Conservation (phyloP, 2,329 filamentous ascomycete genomes). For the Celoporthe dispersa region DNA sequence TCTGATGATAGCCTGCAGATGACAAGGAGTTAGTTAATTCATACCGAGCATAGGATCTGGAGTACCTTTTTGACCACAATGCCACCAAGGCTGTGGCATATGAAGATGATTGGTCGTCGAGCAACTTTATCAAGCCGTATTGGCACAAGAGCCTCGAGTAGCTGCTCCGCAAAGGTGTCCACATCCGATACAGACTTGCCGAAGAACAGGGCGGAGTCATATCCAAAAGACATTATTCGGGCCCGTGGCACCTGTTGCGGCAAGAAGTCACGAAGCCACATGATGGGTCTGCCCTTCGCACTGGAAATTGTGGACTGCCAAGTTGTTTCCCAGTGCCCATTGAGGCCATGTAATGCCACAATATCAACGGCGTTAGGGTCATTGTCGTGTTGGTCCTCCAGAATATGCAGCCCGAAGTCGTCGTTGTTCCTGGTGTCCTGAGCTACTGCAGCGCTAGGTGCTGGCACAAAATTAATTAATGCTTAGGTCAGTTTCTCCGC, state of each 20-base stretch:
- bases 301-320: conserved; percentile 11
- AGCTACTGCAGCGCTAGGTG: not conserved
- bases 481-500: not conserved
- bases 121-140: conserved; percentile 25
- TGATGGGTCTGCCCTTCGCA: conserved; percentile 8
- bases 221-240: conserved; percentile 21
- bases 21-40: not conserved
- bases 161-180: conserved; percentile 17
- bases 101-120: conserved; percentile 35
- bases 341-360: conserved; percentile 19
- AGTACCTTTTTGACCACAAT: conserved; percentile 37
- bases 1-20: conserved; percentile 14
- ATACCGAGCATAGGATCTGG: conserved; percentile 13
- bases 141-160: conserved; percentile 15
- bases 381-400: conserved; percentile 17
- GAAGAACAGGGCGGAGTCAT: conserved; percentile 31
- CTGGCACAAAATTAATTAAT: not conserved
- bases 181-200: conserved; percentile 15
- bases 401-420: conserved; percentile 4
- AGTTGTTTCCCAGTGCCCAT: conserved; percentile 21
- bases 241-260: conserved; percentile 31
- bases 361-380: conserved; percentile 20
- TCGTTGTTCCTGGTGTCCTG: not conserved
- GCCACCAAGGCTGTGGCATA: conserved; percentile 37
- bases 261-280: conserved; percentile 23